Evolutionary conservation across 1,284 basidiomycete genomes (phyloP), one percentile per base, ranked within the genome.

Genomic region (Cryptococcus sp.): DNA sequence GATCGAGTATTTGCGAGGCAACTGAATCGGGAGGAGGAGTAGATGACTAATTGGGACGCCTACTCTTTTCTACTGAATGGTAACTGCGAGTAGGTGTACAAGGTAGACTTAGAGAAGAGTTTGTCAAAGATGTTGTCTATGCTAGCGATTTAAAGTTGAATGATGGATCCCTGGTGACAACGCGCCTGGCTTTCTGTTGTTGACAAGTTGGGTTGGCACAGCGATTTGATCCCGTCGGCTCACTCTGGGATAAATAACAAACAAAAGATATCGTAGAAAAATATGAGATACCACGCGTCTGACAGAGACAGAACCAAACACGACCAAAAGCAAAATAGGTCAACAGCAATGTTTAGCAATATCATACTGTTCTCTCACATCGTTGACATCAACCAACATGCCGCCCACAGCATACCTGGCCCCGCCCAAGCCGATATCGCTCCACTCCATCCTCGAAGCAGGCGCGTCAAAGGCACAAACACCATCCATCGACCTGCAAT

Each of bases 401-500:
- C 59, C 59, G 45, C 49, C 69, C 3, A 50, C 60, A 50, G 22
- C 58, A 19, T 67, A 63, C 49, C 52, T 66, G 4, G 58, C 61
- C 4, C 57, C 63, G 19, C 61, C 56, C 19, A 56, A 55, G 23
- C 58, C 64, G 0, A 54, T 70, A 6, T 68, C 65, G 1, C 60
- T 71, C 1, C 55, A 63, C n/a, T 49, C 58, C 42, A 53, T 73
- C 3, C 54, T 71, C 51, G 63, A 68, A 1, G 47, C 57, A 13
- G 51, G 57, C 38, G 40, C 55, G 7, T 47, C 64, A n/a, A 61
- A 62, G 30, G 43, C 48, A 5, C 53, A 50, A 8, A 47, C 60
- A 16, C 67, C 71, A 5, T 47, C 55, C 4, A 54, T 75, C 47
- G 71, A 74, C 40, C 55, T 74, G 17, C 64, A 67, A 58, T 76